Evolutionary conservation across 306 rosid species (phyloP).

Genomic region (Cicer judaicum): DNA sequence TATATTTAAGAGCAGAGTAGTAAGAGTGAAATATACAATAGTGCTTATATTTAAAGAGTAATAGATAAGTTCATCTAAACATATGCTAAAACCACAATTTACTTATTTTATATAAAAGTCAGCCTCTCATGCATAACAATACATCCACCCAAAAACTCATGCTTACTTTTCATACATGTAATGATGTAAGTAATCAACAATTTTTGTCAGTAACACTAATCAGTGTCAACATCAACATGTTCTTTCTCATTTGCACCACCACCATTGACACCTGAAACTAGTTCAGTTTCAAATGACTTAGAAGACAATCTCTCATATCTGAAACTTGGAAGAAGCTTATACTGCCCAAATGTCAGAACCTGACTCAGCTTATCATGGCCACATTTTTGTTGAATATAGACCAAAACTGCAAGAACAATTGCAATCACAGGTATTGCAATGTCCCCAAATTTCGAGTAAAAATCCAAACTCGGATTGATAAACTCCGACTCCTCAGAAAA

Average conservation of each 20-base stretch:
- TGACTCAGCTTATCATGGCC: slow-evolving; percentile 70
- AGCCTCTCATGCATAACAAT: slow-evolving; percentile 40
- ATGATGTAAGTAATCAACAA: slow-evolving; percentile 40
- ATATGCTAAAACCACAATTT: slow-evolving; percentile 30
- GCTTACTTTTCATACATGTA: slow-evolving; percentile 33
- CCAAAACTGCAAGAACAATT: slow-evolving; percentile 61
- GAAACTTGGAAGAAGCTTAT: slow-evolving; percentile 68
- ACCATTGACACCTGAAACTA: slow-evolving; percentile 59
- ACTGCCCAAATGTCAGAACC: slow-evolving; percentile 54
- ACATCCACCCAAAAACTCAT: slow-evolving; percentile 37
- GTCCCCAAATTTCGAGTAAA: slow-evolving; percentile 81
- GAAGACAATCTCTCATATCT: slow-evolving; percentile 82
- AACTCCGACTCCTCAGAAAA: slow-evolving; percentile 71
- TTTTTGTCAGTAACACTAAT: slow-evolving; percentile 36
- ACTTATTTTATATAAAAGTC: slow-evolving; percentile 31
- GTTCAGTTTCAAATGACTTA: slow-evolving; percentile 72
- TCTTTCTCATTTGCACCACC: slow-evolving; percentile 54
- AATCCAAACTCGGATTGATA: slow-evolving; percentile 70
- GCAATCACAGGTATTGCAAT: slow-evolving; percentile 72
- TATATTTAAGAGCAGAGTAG: too few species aligned
- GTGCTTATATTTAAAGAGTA: too few species aligned
- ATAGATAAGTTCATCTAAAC: too few species aligned
- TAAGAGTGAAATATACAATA: too few species aligned
- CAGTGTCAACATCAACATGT: slow-evolving; percentile 40
- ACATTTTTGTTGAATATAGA: slow-evolving; percentile 80